phyloP scores from a whole-genome alignment of 371 early-diverging fungal genomes.

The Rhizopus microsporus region DNA sequence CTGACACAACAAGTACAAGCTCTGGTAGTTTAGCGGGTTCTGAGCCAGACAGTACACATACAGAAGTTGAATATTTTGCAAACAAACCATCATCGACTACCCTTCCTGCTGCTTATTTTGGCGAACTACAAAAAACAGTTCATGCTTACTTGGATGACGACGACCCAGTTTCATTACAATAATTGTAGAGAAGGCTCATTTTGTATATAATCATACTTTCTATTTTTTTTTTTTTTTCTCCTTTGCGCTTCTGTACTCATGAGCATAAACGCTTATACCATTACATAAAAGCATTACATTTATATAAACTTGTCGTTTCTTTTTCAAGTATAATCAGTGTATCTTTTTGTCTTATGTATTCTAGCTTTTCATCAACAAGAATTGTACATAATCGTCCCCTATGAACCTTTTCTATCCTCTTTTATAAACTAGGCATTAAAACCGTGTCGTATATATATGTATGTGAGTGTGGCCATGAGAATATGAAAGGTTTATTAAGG shows the following conservation, averaged over 20 bases:
- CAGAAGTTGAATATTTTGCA: neutral
- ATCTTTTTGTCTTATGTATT: too few species aligned
- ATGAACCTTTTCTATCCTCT: too few species aligned
- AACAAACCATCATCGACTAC: neutral
- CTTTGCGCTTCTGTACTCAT: too few species aligned
- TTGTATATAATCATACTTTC: too few species aligned
- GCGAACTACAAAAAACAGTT: conserved; percentile 19
- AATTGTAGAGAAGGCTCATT: neutral
- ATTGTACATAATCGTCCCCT: too few species aligned
- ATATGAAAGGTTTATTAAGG: neutral
- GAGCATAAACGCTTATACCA: too few species aligned
- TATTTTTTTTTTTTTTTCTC: too few species aligned
- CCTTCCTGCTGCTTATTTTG: conserved; percentile 22
- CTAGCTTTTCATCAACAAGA: too few species aligned
- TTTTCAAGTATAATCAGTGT: too few species aligned
- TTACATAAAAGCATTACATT: too few species aligned
- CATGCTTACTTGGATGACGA: conserved; percentile 13
- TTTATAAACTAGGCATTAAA: neutral
- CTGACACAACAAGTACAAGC: conserved; percentile 18
- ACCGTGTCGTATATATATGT: neutral
- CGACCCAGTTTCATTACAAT: neutral
- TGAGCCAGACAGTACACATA: conserved; percentile 9
- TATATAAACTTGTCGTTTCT: too few species aligned
- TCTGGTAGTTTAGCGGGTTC: conserved; percentile 20
- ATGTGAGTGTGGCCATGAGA: neutral